Conservation (phyloP, 164 flowering plant species). For the Chloranthus sessilifolius region DNA sequence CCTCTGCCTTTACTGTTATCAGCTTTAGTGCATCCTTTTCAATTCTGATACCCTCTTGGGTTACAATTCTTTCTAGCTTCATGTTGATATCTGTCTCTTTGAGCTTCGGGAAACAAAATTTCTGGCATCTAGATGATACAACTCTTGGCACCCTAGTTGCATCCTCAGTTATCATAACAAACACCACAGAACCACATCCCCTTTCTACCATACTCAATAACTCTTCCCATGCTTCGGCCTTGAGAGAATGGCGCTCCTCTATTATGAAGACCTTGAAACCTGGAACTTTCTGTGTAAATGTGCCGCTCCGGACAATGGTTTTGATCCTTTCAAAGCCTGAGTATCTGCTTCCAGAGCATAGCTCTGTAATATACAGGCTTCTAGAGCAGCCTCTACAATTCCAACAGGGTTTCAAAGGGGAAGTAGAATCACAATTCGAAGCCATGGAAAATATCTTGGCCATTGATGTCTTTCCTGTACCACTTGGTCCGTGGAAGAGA, state of each 20-base stretch:
- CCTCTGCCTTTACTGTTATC: conserved; percentile 29
- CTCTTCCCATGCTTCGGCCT: conserved; percentile 31
- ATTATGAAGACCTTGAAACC: conserved; percentile 30
- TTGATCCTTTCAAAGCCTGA: conserved; percentile 23
- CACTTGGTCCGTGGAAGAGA: conserved; percentile 39
- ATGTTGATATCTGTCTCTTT: conserved; percentile 19
- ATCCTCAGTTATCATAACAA: conserved; percentile 26
- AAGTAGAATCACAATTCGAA: conserved; percentile 26
- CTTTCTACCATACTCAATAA: conserved; percentile 19
- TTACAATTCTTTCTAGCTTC: conserved; percentile 26
- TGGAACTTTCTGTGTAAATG: conserved; percentile 17
- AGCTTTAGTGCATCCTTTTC: conserved; percentile 30
- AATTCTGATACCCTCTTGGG: conserved; percentile 21
- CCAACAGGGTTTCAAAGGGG: conserved; percentile 31
- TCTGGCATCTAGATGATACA: conserved; percentile 33
- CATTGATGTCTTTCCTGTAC: conserved; percentile 39
- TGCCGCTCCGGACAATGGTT: conserved; percentile 27
- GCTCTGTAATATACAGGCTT: conserved; percentile 26
- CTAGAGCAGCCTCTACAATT: conserved; percentile 33
- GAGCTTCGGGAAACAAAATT: conserved; percentile 32
- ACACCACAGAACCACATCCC: conserved; percentile 11
- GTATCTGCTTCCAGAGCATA: conserved; percentile 26
- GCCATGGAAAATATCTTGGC: conserved; percentile 35
- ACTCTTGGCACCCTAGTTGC: conserved; percentile 17
- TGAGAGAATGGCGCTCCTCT: conserved; percentile 24